Evolutionary conservation across 1,284 basidiomycete genomes (phyloP).

Genomic region (Cystobasidium pallidum): DNA sequence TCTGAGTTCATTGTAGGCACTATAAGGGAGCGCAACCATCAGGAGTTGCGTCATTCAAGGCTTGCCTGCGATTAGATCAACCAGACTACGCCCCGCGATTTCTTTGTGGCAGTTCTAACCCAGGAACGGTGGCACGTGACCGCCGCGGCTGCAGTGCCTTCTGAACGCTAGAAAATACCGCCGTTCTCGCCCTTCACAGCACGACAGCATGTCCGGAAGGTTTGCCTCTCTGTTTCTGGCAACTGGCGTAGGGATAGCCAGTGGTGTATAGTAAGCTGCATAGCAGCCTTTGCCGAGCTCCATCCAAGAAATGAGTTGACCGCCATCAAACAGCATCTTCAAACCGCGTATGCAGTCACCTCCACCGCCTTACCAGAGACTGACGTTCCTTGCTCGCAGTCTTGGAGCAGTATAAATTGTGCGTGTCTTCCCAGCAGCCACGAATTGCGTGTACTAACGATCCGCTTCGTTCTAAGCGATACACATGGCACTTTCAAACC

Average conservation of each 20-base stretch:
- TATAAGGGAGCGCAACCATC: no score
- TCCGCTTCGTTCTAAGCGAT: slow-evolving; percentile 18
- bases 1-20: no score
- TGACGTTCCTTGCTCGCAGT: slow-evolving; percentile 10
- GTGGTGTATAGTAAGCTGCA: slow-evolving; percentile 35
- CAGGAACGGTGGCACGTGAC: no score
- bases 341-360: slow-evolving; percentile 39
- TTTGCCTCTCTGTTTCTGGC: slow-evolving; percentile 30
- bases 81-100: no score
- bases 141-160: no score
- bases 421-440: neutral
- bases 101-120: no score
- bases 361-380: neutral
- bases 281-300: neutral
- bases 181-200: no score
- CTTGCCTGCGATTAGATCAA: no score
- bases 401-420: slow-evolving; percentile 31
- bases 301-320: no score
- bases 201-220: slow-evolving; percentile 25
- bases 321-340: slow-evolving; percentile 34
- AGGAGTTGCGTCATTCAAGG: no score
- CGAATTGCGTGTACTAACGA: neutral
- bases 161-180: no score
- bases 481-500: slow-evolving; percentile 35
- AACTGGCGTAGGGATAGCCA: slow-evolving; percentile 18